These are phyloP conservation scores for Boletus edulis DNA, from an alignment of 768 basidiomycete genomes.

Conservation along the genomic window DNA sequence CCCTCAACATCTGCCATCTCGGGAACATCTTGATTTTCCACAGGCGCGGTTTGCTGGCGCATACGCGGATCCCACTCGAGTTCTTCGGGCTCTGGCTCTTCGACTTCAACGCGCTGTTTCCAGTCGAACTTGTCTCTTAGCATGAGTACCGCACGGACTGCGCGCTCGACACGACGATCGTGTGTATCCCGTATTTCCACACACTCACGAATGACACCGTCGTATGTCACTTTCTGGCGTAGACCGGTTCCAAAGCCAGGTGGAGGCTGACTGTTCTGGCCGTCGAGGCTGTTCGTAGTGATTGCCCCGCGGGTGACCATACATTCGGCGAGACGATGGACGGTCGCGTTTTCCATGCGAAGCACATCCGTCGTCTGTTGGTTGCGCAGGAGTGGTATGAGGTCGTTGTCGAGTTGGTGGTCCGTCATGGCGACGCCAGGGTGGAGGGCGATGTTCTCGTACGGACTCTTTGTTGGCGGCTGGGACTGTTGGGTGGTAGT, in stretches of 20 bases:
- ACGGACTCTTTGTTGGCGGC: conserved; percentile 33
- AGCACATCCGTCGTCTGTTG: conserved; percentile 79
- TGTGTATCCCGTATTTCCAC: conserved; percentile 65
- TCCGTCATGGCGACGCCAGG: conserved; percentile 59
- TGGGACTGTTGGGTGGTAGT: conserved; percentile 7
- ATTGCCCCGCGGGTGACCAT: conserved; percentile 57
- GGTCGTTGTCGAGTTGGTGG: conserved; percentile 66
- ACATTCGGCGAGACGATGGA: conserved; percentile 64
- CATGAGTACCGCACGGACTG: conserved; percentile 76
- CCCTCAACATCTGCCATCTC: conserved; percentile 29
- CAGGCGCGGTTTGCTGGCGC: conserved; percentile 16
- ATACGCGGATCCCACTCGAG: conserved; percentile 65
- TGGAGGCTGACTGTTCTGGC: conserved; percentile 27
- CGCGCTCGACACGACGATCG: conserved; percentile 73
- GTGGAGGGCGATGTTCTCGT: conserved; percentile 68
- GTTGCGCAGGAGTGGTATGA: conserved; percentile 73
- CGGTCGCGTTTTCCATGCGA: conserved; percentile 66
- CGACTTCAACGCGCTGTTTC: conserved; percentile 77
- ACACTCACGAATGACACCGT: conserved; percentile 67
- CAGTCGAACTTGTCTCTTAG: conserved; percentile 79
- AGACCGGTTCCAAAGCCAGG: conserved; percentile 21
- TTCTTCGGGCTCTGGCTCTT: conserved; percentile 77
- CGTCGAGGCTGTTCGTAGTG: conserved; percentile 45
- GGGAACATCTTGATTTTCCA: conserved; percentile 2
- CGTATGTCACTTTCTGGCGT: conserved; percentile 35